Conservation (phyloP, 2,329 filamentous ascomycete species). For the Tolypocladium endophyticum region DNA sequence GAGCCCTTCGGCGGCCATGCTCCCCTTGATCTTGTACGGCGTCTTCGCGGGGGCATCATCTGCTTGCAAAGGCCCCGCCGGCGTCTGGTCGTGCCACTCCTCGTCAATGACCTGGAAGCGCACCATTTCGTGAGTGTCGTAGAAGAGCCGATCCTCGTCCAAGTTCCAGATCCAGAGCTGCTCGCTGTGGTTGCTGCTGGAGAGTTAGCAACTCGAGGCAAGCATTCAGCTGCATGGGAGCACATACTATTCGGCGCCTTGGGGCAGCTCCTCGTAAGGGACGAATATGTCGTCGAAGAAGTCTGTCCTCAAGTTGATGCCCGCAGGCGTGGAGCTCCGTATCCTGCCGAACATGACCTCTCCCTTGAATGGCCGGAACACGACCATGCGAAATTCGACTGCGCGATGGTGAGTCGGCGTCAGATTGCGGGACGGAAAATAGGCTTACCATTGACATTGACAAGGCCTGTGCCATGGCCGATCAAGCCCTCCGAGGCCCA, state of each 20-base stretch:
- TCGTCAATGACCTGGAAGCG: constrained; percentile 79
- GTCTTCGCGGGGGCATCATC: constrained; percentile 53
- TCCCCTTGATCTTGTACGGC: constrained; percentile 59
- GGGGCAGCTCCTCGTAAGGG: constrained; percentile 61
- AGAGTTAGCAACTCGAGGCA: background rate
- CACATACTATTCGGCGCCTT: constrained; percentile 64
- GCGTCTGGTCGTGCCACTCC: constrained; percentile 82
- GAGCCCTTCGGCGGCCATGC: constrained; percentile 52
- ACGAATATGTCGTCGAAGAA: constrained; percentile 94
- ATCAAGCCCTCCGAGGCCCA: constrained; percentile 89
- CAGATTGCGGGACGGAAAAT: background rate
- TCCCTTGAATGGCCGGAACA: constrained; percentile 92
- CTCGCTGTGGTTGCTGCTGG: constrained; percentile 57
- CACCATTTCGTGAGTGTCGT: constrained; percentile 83
- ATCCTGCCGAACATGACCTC: constrained; percentile 85
- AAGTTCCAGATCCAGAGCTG: constrained; percentile 78
- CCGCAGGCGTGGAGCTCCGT: constrained; percentile 58
- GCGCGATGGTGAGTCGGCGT: background rate
- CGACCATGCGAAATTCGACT: constrained; percentile 89
- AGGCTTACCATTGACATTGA: constrained; percentile 77
- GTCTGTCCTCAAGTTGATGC: constrained; percentile 71
- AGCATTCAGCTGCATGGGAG: background rate
- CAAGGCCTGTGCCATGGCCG: constrained; percentile 80
- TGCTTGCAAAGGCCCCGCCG: constrained; percentile 53
- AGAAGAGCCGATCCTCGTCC: constrained; percentile 66